Conservation (phyloP, 805 yeast species). For the Wickerhamiella azymoides region DNA sequence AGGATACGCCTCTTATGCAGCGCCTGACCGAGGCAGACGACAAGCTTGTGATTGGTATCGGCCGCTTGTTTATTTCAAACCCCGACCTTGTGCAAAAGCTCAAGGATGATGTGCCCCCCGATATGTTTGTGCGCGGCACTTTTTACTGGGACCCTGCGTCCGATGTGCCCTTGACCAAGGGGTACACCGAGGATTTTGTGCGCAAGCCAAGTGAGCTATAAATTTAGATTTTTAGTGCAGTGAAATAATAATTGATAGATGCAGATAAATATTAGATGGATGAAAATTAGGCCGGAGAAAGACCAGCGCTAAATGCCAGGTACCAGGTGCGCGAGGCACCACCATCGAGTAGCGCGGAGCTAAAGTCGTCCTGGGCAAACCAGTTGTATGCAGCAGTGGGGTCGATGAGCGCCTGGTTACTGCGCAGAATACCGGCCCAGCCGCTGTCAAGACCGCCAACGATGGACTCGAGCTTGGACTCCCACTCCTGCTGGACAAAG, state of each 20-base stretch:
- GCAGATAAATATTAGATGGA: neutral
- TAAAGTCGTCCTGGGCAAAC: slow-evolving; percentile 43
- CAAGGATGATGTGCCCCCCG: slow-evolving; percentile 29
- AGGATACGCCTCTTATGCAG: slow-evolving; percentile 4
- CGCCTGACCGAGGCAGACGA: slow-evolving; percentile 18
- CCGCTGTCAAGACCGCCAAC: slow-evolving; percentile 32
- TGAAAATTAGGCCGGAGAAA: slow-evolving; percentile 6
- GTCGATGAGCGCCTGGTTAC: slow-evolving; percentile 62
- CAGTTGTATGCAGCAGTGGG: slow-evolving; percentile 49
- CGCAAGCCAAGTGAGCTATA: neutral
- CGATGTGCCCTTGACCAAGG: slow-evolving; percentile 25
- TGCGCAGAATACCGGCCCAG: slow-evolving; percentile 58
- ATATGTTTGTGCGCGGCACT: slow-evolving; percentile 33
- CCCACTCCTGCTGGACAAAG: slow-evolving; percentile 49
- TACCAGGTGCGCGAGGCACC: slow-evolving; percentile 88
- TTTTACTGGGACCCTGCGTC: slow-evolving; percentile 28
- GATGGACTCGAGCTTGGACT: slow-evolving; percentile 32
- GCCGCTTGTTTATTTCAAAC: slow-evolving; percentile 39
- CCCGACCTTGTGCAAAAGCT: slow-evolving; percentile 40
- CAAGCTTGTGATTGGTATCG: slow-evolving; percentile 28
- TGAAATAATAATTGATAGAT: neutral
- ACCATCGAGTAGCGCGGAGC: slow-evolving; percentile 47
- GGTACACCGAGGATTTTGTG: slow-evolving; percentile 23
- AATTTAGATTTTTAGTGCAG: neutral
- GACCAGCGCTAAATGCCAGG: slow-evolving; percentile 48